These are phyloP conservation scores for Tolypocladium album DNA, from an alignment of 2,329 filamentous ascomycete genomes.

Conservation along the genomic window DNA sequence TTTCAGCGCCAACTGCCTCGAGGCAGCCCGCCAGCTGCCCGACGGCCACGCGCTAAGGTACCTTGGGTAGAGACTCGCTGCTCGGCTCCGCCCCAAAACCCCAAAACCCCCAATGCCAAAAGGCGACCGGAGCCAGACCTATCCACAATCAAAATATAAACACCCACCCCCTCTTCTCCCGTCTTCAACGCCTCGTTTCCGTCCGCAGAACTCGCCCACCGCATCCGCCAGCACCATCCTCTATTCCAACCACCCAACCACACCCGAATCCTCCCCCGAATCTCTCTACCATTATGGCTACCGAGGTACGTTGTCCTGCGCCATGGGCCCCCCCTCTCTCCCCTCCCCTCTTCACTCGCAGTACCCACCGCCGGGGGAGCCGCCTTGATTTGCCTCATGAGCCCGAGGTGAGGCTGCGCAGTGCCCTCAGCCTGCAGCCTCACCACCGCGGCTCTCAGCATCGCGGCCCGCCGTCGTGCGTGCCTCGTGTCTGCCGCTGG, in stretches of 20 bases:
- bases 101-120: slow-evolving; percentile 7
- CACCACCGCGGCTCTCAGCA: not conserved
- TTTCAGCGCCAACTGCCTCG: not conserved
- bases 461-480: not conserved
- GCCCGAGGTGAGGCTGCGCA: not conserved
- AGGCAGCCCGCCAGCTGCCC: not conserved
- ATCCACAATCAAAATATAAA: slow-evolving; percentile 21
- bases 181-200: slow-evolving; percentile 11
- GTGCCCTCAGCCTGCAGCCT: not conserved
- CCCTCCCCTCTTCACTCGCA: slow-evolving; percentile 3
- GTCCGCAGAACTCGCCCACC: slow-evolving; percentile 11
- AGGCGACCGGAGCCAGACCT: slow-evolving; percentile 9
- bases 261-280: not conserved
- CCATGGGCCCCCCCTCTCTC: not conserved
- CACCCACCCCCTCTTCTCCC: slow-evolving; percentile 16
- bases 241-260: slow-evolving; percentile 1
- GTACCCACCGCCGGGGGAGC: slow-evolving; percentile 2
- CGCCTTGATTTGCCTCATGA: not conserved
- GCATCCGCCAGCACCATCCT: slow-evolving; percentile 10
- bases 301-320: slow-evolving; percentile 19
- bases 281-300: slow-evolving; percentile 16
- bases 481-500: not conserved
- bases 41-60: not conserved
- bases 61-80: not conserved
- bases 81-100: slow-evolving; percentile 3